These are phyloP conservation scores for Leccinum subtestaceum DNA, from an alignment of 768 basidiomycete species.

Conservation along the genomic window DNA sequence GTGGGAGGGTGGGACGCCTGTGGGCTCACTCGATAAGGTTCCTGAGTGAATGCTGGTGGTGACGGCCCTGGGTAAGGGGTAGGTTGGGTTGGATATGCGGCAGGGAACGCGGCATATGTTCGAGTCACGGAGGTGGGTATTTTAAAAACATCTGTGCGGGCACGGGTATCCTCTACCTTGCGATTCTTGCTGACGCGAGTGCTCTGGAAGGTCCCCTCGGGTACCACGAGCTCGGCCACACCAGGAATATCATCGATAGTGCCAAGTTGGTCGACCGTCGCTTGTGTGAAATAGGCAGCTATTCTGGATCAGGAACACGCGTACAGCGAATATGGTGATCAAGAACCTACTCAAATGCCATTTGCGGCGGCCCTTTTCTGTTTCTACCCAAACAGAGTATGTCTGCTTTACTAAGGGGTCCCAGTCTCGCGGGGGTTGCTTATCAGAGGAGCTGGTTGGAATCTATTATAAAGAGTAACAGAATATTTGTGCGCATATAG, in stretches of 20 bases:
- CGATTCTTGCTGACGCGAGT: constrained; percentile 54
- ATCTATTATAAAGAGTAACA: constrained; percentile 7
- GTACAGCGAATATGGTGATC: neutral
- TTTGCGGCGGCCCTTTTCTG: constrained; percentile 63
- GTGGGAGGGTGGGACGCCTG: constrained; percentile 23
- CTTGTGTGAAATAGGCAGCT: constrained; percentile 85
- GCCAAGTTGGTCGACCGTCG: constrained; percentile 65
- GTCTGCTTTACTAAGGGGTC: constrained; percentile 79
- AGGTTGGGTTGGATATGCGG: constrained; percentile 29
- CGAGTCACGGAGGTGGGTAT: constrained; percentile 33
- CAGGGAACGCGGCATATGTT: constrained; percentile 43
- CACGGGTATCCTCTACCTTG: constrained; percentile 41
- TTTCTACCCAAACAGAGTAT: constrained; percentile 75
- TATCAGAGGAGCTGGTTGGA: constrained; percentile 38
- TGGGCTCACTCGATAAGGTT: constrained; percentile 21
- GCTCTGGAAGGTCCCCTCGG: constrained; percentile 66
- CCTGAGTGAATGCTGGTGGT: constrained; percentile 22
- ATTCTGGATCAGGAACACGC: constrained; percentile 24
- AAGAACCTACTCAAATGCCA: constrained; percentile 74
- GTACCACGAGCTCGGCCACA: constrained; percentile 60
- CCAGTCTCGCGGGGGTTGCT: constrained; percentile 57
- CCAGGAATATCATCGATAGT: constrained; percentile 66
- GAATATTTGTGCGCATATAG: constrained; percentile 9
- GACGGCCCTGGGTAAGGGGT: constrained; percentile 24
- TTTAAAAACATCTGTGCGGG: constrained; percentile 32